Evolutionary conservation across 306 rosid species (phyloP), one percentile per base, ranked within the genome.

Genomic region (Medicago ruthenica): DNA sequence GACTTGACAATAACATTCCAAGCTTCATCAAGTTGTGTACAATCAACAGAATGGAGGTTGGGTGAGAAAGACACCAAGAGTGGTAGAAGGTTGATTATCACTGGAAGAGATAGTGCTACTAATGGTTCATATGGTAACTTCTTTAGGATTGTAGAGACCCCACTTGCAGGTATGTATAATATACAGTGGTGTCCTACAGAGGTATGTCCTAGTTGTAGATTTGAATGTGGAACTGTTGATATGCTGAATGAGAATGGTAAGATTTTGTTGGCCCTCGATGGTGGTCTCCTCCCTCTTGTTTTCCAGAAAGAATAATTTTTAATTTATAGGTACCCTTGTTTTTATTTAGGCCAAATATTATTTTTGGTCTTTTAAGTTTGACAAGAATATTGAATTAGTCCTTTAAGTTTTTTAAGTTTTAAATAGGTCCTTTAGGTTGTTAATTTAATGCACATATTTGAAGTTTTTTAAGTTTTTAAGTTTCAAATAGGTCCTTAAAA

Each of bases 101-200:
- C 78, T 0, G 91, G 86, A 2, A 13, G 0, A 14, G 77, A 53
- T 5, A 3, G 21, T 9, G 62, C 21, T 50, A 50, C 39, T 4
- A 5, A 3, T 8, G 77, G 20, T 7, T 22, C 7, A 13, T 53
- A 10, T 0, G 76, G 79, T 48, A 68, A 57, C 50, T 90, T 78
- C n/a, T 88, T 88, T 27, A 71, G 79, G 55, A 66, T 88, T 14
- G 77, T 70, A 22, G 44, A 63, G 17, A 21, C 73, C 2, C 13
- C 36, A 31, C 1, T 14, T 0, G 3, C 9, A 0, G 75, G 65
- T 0, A 16, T 68, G 7, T 91, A 91, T 63, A 70, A 77, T 14
- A 57, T 91, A 3, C 7, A 0, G 11, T 91, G 92, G 93, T 91
- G 96, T 15, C 96, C 92, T 2, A 65, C 80, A 0, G 85, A 91